A percentile compares a stretch with the other conserved stretches of the same genome.
Conservation (phyloP, 345 rosid species). For the Populus pruinosa region DNA sequence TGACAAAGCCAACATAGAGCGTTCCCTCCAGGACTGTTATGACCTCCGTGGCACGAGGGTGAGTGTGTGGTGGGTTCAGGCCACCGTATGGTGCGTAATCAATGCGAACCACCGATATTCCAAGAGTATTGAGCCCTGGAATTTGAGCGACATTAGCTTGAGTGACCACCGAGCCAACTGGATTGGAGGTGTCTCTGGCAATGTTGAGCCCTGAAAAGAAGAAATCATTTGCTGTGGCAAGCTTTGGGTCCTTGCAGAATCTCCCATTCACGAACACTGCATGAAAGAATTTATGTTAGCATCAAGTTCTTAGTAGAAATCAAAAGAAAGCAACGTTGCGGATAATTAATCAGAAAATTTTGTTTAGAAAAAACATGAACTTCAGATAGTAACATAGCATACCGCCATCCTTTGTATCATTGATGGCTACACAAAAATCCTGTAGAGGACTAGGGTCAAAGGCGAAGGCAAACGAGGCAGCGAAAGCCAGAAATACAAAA, state of each 20-base stretch:
- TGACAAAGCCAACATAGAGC: slow-evolving; percentile 4
- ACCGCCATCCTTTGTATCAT: neutral
- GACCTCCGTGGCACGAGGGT: slow-evolving; percentile 9
- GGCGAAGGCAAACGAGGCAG: neutral
- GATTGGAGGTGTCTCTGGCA: neutral
- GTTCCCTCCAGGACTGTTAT: neutral
- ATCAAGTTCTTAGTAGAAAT: no score
- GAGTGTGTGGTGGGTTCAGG: neutral
- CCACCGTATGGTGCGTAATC: neutral
- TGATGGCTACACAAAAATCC: slow-evolving; percentile 15
- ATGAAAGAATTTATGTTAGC: no score
- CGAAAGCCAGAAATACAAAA: neutral
- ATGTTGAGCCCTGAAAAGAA: neutral
- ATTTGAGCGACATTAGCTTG: neutral
- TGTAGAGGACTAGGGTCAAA: slow-evolving; percentile 10
- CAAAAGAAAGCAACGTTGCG: no score
- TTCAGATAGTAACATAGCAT: no score
- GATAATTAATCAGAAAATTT: no score
- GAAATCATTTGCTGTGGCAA: neutral
- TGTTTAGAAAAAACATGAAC: no score
- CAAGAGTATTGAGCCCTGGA: slow-evolving; percentile 14
- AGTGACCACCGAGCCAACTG: neutral
- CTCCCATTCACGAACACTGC: slow-evolving; percentile 9
- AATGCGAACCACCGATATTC: neutral
- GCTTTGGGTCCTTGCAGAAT: slow-evolving; percentile 11